Conservation (phyloP, 305 asterid species). For the Fraxinus platypoda region DNA sequence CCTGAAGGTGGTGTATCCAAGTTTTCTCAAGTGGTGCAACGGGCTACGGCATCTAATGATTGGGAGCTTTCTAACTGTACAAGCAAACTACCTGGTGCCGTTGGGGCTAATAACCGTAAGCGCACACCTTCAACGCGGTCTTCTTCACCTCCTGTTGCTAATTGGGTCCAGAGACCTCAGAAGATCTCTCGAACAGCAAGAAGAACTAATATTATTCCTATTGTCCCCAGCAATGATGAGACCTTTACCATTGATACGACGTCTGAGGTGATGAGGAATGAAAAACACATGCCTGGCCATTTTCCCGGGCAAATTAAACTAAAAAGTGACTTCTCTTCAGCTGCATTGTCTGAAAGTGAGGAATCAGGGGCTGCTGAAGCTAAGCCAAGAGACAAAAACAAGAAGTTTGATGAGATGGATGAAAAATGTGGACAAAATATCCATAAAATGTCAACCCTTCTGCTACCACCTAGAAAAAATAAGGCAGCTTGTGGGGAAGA, state of each 20-base stretch:
- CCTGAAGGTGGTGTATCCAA: conserved; percentile 58
- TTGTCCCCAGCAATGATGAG: conserved; percentile 65
- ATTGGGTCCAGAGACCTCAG: conserved; percentile 88
- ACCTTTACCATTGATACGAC: conserved; percentile 39
- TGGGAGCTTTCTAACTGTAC: conserved; percentile 85
- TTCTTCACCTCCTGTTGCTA: conserved; percentile 85
- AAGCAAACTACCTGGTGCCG: conserved; percentile 56
- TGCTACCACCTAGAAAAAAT: conserved; percentile 77
- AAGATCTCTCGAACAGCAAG: conserved; percentile 79
- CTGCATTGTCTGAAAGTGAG: conserved; percentile 83
- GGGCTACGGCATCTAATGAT: conserved; percentile 57
- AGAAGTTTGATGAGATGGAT: conserved; percentile 60
- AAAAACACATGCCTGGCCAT: conserved; percentile 54
- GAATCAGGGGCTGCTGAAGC: conserved; percentile 78
- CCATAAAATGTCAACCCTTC: conserved; percentile 73
- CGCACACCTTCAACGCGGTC: conserved; percentile 72
- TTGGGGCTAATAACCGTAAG: conserved; percentile 64
- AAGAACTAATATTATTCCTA: conserved; percentile 68
- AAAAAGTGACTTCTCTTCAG: conserved; percentile 64
- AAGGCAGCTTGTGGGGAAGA: conserved; percentile 54
- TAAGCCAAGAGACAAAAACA: conserved; percentile 59
- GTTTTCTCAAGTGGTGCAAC: conserved; percentile 60
- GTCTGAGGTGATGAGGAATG: conserved; percentile 48
- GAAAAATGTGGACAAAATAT: conserved; percentile 62
- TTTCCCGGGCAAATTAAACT: conserved; percentile 70